These are phyloP conservation scores for Diospyros kaki DNA, from an alignment of 148 eudicot genomes.

Conservation along the genomic window DNA sequence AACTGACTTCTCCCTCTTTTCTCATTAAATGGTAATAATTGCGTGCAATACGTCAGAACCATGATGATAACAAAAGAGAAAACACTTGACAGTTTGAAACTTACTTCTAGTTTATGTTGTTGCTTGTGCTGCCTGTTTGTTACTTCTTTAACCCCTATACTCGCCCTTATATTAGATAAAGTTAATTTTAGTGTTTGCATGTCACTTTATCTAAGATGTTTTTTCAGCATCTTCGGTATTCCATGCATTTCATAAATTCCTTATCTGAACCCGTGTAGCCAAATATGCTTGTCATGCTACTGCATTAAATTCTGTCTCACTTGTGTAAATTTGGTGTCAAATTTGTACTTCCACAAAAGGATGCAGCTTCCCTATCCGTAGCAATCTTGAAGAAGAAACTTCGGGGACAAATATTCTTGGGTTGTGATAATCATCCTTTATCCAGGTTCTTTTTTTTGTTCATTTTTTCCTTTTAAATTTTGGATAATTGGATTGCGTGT, in stretches of 20 bases:
- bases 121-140: neutral
- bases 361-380: slow-evolving; percentile 69
- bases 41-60: neutral
- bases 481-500: neutral
- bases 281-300: neutral
- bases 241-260: neutral
- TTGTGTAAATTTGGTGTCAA: slow-evolving; percentile 5
- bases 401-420: slow-evolving; percentile 53
- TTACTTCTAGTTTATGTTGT: neutral
- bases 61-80: neutral
- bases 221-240: neutral
- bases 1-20: neutral
- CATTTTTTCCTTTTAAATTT: neutral
- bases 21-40: neutral
- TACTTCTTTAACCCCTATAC: neutral
- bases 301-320: neutral
- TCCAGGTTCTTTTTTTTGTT: slow-evolving; percentile 48
- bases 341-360: slow-evolving; percentile 32
- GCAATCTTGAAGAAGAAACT: slow-evolving; percentile 67
- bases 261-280: neutral
- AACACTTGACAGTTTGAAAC: neutral
- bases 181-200: neutral
- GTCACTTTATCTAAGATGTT: neutral
- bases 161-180: neutral
- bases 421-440: slow-evolving; percentile 87